Evolutionary conservation across 2,329 filamentous ascomycete species (phyloP).

Genomic region (Trichoderma koningiopsis): DNA sequence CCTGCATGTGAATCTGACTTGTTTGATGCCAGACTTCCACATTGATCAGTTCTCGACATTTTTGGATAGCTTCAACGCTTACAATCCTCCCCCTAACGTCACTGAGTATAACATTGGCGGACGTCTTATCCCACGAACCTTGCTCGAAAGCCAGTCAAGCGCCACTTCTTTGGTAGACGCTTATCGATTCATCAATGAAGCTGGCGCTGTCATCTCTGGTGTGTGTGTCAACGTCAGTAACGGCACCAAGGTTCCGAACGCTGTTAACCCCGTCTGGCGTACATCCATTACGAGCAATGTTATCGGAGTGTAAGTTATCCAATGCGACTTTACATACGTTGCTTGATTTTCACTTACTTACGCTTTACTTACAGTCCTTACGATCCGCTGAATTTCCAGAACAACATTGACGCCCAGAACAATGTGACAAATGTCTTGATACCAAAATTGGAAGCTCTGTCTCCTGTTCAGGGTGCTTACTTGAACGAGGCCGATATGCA

Average conservation of each 20-base stretch:
- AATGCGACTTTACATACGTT: neutral
- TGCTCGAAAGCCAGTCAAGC: neutral
- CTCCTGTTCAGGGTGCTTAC: conserved; percentile 33
- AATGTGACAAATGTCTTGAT: neutral
- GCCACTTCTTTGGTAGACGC: neutral
- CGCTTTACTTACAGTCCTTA: neutral
- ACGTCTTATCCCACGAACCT: neutral
- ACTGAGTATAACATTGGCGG: conserved; percentile 16
- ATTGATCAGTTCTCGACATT: conserved; percentile 9
- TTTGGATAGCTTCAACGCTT: neutral
- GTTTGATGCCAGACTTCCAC: neutral
- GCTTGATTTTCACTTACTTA: neutral
- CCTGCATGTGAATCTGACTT: neutral
- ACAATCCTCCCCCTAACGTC: conserved; percentile 1
- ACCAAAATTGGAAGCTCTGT: conserved; percentile 1
- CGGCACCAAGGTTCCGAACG: neutral
- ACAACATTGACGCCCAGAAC: neutral
- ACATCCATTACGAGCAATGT: neutral
- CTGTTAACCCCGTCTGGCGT: conserved; percentile 14
- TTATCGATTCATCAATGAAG: neutral
- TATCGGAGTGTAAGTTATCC: neutral
- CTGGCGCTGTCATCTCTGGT: neutral
- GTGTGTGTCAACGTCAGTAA: neutral
- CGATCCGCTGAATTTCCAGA: neutral
- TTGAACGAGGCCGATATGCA: conserved; percentile 51